Conservation (phyloP, 768 basidiomycete species). For the Agaricus subrufescens region DNA sequence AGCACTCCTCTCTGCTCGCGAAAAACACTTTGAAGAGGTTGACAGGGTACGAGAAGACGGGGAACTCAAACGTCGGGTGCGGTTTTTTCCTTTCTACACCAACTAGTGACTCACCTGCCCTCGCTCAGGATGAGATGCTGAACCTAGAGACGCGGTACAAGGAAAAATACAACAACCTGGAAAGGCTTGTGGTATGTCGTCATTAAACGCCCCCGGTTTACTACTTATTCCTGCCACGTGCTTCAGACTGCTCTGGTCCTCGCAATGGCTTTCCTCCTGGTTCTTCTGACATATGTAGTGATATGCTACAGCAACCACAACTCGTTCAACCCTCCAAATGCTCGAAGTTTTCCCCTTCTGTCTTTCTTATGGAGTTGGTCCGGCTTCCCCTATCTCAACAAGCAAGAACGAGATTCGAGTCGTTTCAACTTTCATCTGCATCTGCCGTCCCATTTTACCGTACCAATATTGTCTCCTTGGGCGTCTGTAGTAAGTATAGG, state of each 20-base stretch:
- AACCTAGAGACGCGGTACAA: constrained; percentile 36
- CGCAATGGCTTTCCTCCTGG: not conserved
- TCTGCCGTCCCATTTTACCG: constrained; percentile 62
- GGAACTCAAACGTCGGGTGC: constrained; percentile 44
- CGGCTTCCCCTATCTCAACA: constrained; percentile 14
- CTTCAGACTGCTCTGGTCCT: not conserved
- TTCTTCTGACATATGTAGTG: not conserved
- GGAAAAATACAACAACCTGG: constrained; percentile 43
- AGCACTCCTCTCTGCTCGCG: constrained; percentile 46
- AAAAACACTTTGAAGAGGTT: constrained; percentile 46
- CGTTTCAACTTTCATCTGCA: constrained; percentile 5
- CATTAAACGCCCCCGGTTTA: not conserved
- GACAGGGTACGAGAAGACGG: constrained; percentile 32
- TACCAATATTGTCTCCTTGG: constrained; percentile 75
- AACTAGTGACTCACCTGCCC: not conserved
- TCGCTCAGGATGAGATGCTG: constrained; percentile 38
- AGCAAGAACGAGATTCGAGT: not conserved
- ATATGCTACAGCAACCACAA: not conserved
- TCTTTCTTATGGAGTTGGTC: not conserved
- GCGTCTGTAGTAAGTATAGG: constrained; percentile 59
- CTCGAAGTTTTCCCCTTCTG: not conserved
- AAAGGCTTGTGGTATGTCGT: constrained; percentile 42
- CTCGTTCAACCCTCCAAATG: not conserved
- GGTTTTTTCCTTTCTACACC: constrained; percentile 13
- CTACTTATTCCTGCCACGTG: not conserved